Percentiles rank a stretch among this genome's conserved stretches.
These are phyloP conservation scores for Ascoidea asiatica DNA, from an alignment of 805 yeast genomes.

Conservation along the genomic window DNA sequence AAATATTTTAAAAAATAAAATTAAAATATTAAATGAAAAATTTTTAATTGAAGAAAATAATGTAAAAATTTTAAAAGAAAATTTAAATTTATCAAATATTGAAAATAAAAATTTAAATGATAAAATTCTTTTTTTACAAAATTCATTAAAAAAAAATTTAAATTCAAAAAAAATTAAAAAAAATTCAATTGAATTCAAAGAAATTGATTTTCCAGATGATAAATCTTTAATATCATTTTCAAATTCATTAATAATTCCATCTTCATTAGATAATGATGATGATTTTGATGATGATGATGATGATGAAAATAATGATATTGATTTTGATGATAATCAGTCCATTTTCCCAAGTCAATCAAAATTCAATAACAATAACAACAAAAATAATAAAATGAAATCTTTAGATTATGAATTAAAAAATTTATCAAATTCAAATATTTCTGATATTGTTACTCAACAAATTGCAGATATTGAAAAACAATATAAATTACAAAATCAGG, in stretches of 20 bases:
- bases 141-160: too few species aligned
- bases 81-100: too few species aligned
- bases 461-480: conserved; percentile 3
- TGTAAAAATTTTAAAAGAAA: background rate
- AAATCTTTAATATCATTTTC: background rate
- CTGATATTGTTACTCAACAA: background rate
- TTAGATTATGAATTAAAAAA: background rate
- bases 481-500: conserved; percentile 1
- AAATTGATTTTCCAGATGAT: background rate
- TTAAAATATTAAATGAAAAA: too few species aligned
- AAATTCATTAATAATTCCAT: background rate
- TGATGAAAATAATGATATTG: background rate
- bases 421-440: background rate
- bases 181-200: too few species aligned
- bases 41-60: background rate
- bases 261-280: background rate
- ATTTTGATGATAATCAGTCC: conserved; percentile 3
- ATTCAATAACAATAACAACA: too few species aligned
- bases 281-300: conserved; percentile 1
- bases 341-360: background rate
- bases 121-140: too few species aligned
- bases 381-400: background rate
- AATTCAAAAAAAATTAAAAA: background rate
- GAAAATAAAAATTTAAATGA: background rate
- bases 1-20: too few species aligned